Base-by-base conservation (phyloP, 257 asterid genomes). In the Haberlea rhodopensis region DNA sequence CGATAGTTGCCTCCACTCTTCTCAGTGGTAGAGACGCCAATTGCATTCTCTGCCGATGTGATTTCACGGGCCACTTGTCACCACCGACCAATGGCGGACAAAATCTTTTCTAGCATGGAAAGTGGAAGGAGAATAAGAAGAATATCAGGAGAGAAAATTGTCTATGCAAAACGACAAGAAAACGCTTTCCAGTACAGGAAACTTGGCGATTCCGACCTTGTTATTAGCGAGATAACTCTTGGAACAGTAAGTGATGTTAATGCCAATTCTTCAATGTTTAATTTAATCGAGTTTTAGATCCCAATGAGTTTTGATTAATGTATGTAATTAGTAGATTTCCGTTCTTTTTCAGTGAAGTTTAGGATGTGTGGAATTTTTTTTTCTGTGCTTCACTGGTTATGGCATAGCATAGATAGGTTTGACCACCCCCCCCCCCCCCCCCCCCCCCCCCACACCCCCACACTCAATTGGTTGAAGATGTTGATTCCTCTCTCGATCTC, bases 201-300 rank as follows among this genome's bases (percentile, higher is more conserved):
- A 57, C 92, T 91, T 53, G 98, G 96, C 0, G 95, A 88, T 73
- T 91, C 98, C 22, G 90, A 91, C 77, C 96, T 91, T 28, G 46
- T 77, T 46, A 84, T 91, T 48, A 88, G 96, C 55, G 96, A 91
- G 82, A 88, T 91, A 75, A 82, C 96, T 28, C 71, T 91, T 8
- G 96, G 98, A 77, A 91, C 98, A 37, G 98, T 91, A 49, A 77
- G 76, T n/a, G n/a, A n/a, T n/a, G n/a, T n/a, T n/a, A n/a, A n/a
- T n/a, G n/a, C n/a, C n/a, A n/a, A n/a, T n/a, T n/a, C n/a, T n/a
- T n/a, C n/a, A n/a, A n/a, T n/a, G n/a, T n/a, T n/a, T n/a, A n/a
- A n/a, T n/a, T n/a, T n/a, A n/a, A n/a, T n/a, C n/a, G n/a, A n/a
- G n/a, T n/a, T n/a, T n/a, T n/a, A n/a, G n/a, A n/a, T n/a, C n/a